phyloP scores from a whole-genome alignment of 352 stramenopile species.

The Halophytophthora polymorphica region DNA sequence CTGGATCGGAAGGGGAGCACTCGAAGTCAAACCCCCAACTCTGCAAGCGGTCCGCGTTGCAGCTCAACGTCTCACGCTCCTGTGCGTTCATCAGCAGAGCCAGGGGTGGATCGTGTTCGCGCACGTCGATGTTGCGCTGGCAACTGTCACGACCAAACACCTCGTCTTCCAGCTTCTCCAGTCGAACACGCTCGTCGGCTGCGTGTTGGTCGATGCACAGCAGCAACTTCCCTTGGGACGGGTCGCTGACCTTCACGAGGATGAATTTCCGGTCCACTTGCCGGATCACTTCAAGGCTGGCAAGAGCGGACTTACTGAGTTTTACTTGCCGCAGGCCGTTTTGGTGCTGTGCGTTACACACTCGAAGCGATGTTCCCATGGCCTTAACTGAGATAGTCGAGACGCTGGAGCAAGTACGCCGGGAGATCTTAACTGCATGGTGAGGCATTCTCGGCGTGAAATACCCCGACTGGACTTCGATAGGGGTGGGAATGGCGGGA shows the following conservation, averaged over 20 bases:
- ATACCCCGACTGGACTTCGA: constrained; percentile 13
- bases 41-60: constrained; percentile 48
- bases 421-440: constrained; percentile 1
- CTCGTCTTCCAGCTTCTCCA: constrained; percentile 79
- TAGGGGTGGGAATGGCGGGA: not conserved
- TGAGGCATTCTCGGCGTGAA: constrained; percentile 4
- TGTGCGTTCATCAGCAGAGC: constrained; percentile 49
- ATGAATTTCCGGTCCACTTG: constrained; percentile 93
- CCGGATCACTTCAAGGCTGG: constrained; percentile 64
- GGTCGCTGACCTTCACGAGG: constrained; percentile 43
- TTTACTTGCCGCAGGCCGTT: constrained; percentile 32
- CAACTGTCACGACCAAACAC: constrained; percentile 60
- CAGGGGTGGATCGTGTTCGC: constrained; percentile 47
- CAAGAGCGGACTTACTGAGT: constrained; percentile 70
- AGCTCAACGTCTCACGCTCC: constrained; percentile 40
- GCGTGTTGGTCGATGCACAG: constrained; percentile 91
- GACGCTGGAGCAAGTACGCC: constrained; percentile 2
- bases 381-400: constrained; percentile 6
- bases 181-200: constrained; percentile 83
- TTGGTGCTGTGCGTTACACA: constrained; percentile 30
- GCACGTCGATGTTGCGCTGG: constrained; percentile 50
- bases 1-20: constrained; percentile 3
- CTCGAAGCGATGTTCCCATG: constrained; percentile 19
- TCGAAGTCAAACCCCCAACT: constrained; percentile 86
- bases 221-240: constrained; percentile 29